Base-by-base conservation (phyloP, 2,329 filamentous ascomycete species). In the Ramichloridium luteum region DNA sequence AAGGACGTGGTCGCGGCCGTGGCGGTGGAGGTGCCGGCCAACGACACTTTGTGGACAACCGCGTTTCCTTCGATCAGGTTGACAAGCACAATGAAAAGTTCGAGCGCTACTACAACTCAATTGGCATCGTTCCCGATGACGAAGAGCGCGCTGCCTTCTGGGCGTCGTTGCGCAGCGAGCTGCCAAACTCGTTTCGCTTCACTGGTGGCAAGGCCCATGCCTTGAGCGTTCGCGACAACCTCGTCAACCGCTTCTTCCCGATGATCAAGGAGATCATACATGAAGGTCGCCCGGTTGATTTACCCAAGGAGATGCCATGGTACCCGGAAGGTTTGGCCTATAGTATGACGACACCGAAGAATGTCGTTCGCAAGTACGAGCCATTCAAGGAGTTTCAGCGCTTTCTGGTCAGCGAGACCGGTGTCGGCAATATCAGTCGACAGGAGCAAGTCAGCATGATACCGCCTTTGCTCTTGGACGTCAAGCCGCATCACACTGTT, bases 371-470 rank as follows among this genome's bases (percentile, higher is more conserved):
- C 49, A 86, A 86, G 54, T 93, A 93, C 58, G 76, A 83, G 20
- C 90, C 90, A 3, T 98, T 98, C 56, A 78, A 85, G 30, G 80
- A 82, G 16, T 96, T 98, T 61, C 90, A 98, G 58, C 93, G 92
- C 56, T 98, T 94, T 65, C 70, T 98, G 30, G 90, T 98, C 30
- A 92, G 88, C 31, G 90, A 98, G 67, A 94, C 90, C 3, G 85
- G 81, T 35, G 85, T 96, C 13, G 90, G 90, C 49, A 98, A 96
- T 57, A 96, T 98, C 50, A 93, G 82, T 59, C 76, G 90, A 49
- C 90, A 98, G 60, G 90, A 98, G 62, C 80, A 93, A 27, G 90
- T 98, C 51, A 93, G 84, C 64, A 98, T 98, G 90, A 96, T 98
- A 41, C 90, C 90, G 15, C 90, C 90, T 15, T 70, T 96, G 47